Evolutionary conservation across 768 basidiomycete species (phyloP), one percentile per base, ranked within the genome.

Genomic region (Mycena maculata): DNA sequence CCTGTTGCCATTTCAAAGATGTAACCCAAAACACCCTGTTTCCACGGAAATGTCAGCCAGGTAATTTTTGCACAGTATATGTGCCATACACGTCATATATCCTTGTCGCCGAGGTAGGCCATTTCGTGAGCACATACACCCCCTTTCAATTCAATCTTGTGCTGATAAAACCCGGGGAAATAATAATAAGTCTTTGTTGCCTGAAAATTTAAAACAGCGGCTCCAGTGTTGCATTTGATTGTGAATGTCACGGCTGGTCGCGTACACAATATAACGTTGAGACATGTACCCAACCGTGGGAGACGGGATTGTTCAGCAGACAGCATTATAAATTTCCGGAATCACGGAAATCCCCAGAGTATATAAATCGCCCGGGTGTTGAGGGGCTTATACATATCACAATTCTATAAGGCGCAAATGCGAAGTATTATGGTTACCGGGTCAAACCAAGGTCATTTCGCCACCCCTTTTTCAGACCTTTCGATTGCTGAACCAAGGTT

Each of bases 71-170:
- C n/a, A n/a, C n/a, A n/a, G n/a, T n/a, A n/a, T n/a, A n/a, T n/a
- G n/a, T n/a, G n/a, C n/a, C n/a, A n/a, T n/a, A 76, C 44, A 69
- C 78, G 64, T 77, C 79, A 10, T 77, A 71, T 60, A 65, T 78
- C 11, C 70, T 79, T 11, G 28, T 78, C 25, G 69, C 65, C 23
- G 72, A 74, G 15, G 77, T 74, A 18, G 78, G 79, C 0, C 79
- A 79, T 71, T 74, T 78, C 39, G 78, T 80, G 56, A 42, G 18
- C 42, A 44, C 41, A 11, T 42, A 15, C 12, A n/a, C 9, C 7
- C 9, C 42, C 20, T 22, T 18, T 3, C n/a, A n/a, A 44, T 22
- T 22, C n/a, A 22, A 44, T 42, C 5, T 42, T 5, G 12, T 5
- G 7, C 7, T 42, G 18, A 11, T 15, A 15, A 15, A 8, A 8